Conservation (phyloP, 2,329 filamentous ascomycete genomes). For the Sporothrix humicola region DNA sequence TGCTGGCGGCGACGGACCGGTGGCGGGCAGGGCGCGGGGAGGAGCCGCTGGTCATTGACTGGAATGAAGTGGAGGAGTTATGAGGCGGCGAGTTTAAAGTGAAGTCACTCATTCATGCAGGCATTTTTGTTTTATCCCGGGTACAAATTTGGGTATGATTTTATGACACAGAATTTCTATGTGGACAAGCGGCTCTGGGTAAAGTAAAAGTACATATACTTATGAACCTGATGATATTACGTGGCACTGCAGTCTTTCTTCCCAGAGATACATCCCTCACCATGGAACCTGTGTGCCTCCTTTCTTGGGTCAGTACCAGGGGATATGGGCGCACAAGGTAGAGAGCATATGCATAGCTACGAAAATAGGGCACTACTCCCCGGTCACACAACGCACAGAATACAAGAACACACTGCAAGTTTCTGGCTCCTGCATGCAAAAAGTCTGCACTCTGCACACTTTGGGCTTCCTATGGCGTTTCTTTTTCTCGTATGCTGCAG, state of each 20-base stretch:
- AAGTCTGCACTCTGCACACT: background rate
- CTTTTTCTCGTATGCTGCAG: slow-evolving; percentile 27
- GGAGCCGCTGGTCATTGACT: slow-evolving; percentile 35
- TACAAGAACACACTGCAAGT: background rate
- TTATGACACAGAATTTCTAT: background rate
- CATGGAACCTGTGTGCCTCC: too few species aligned
- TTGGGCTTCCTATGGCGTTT: background rate
- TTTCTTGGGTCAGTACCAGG: too few species aligned
- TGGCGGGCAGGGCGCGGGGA: slow-evolving; percentile 46
- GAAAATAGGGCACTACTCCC: slow-evolving; percentile 21
- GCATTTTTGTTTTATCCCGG: background rate
- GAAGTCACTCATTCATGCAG: background rate
- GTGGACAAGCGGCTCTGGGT: background rate
- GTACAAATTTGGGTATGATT: background rate
- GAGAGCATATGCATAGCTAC: slow-evolving; percentile 10
- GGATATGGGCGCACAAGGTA: slow-evolving; percentile 12
- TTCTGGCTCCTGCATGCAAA: slow-evolving; percentile 8
- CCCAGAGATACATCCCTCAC: too few species aligned
- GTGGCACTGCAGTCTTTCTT: slow-evolving; percentile 10
- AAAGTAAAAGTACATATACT: slow-evolving; percentile 1
- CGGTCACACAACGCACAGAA: background rate
- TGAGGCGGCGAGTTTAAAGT: background rate
- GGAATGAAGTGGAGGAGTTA: background rate
- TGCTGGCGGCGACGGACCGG: slow-evolving; percentile 49
- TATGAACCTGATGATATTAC: slow-evolving; percentile 8